Base-by-base conservation (phyloP, 164 flowering plant species). In the Nymphaea thermarum region DNA sequence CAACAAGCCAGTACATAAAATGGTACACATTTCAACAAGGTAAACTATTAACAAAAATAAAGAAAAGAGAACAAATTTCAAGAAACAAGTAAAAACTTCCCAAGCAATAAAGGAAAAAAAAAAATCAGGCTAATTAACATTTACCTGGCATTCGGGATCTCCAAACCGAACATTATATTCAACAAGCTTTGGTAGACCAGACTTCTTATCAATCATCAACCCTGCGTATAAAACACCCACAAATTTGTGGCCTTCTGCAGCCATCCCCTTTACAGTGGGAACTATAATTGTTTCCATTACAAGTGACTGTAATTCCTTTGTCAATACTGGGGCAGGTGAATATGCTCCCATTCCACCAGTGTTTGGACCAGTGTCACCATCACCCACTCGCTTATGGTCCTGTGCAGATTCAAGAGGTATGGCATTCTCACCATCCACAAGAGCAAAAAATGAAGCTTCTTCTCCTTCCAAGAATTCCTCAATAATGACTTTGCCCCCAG, bases 321-420 rank as follows among this genome's bases (percentile, higher is more conserved):
- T 94, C 67, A 94, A 71, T 45, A 94, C 69, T 1, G 97, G 98
- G 55, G 98, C 98, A 0, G 98, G 98, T 63, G 97, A 94, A 70
- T 91, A 94, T 25, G 98, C 97, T 25, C 98, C 98, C 97, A 94
- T 94, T 42, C 97, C 98, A 51, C 98, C 98, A 14, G 98, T 94
- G 70, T 91, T 94, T 4, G 98, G 97, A 12, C 98, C 98, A 2
- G 87, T 89, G 73, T 94, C 98, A 66, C 97, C 95, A 83, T 94
- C 97, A 44, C 98, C 97, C 60, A 94, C 97, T 63, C 93, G 83
- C 79, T 94, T 94, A 73, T 94, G 95, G 74, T 94, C 98, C 73
- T 94, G 98, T 64, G 96, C 98, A 72, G 98, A 94, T 78, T 94
- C 97, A 42, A 91, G 78, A 65, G 98, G 90, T 62, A 94, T 68